Conservation (phyloP, 2,329 filamentous ascomycete genomes). For the Neobulgaria alba region DNA sequence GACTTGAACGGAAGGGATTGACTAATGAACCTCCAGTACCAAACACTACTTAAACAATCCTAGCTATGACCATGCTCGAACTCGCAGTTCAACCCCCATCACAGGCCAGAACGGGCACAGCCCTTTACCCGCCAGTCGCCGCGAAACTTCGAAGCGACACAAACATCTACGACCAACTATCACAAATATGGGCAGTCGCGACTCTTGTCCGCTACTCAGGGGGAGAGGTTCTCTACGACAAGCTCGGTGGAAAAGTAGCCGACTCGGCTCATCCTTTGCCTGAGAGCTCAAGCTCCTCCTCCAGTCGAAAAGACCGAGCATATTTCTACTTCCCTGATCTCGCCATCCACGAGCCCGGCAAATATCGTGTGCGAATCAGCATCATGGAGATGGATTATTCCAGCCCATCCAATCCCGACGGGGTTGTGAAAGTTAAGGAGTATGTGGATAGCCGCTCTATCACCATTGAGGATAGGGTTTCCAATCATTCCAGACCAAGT, state of each 20-base stretch:
- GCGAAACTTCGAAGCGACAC: slow-evolving; percentile 20
- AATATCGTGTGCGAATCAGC: slow-evolving; percentile 23
- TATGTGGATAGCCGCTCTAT: slow-evolving; percentile 24
- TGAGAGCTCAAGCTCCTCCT: slow-evolving; percentile 8
- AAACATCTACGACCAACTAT: slow-evolving; percentile 22
- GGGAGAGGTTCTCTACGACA: slow-evolving; percentile 21
- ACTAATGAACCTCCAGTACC: slow-evolving; percentile 1
- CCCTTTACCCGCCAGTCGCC: slow-evolving; percentile 23
- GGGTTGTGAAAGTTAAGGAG: slow-evolving; percentile 18
- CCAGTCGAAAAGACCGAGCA: slow-evolving; percentile 15
- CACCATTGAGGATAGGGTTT: slow-evolving; percentile 16
- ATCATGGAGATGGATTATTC: slow-evolving; percentile 27
- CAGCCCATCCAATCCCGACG: slow-evolving; percentile 14
- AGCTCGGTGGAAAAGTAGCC: slow-evolving; percentile 20
- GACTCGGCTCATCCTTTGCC: slow-evolving; percentile 26
- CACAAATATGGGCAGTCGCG: slow-evolving; percentile 22
- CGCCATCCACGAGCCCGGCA: slow-evolving; percentile 21
- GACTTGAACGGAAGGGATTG: too few relatives aligned
- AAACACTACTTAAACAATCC: not conserved
- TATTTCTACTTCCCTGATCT: slow-evolving; percentile 28
- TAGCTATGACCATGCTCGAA: slow-evolving; percentile 11
- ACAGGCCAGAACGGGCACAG: slow-evolving; percentile 16
- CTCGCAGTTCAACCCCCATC: slow-evolving; percentile 24
- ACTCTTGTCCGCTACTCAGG: slow-evolving; percentile 21
- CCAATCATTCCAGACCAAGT: slow-evolving; percentile 20